These are phyloP conservation scores for Talaromyces piceae DNA, from an alignment of 2,329 filamentous ascomycete species.

Conservation along the genomic window DNA sequence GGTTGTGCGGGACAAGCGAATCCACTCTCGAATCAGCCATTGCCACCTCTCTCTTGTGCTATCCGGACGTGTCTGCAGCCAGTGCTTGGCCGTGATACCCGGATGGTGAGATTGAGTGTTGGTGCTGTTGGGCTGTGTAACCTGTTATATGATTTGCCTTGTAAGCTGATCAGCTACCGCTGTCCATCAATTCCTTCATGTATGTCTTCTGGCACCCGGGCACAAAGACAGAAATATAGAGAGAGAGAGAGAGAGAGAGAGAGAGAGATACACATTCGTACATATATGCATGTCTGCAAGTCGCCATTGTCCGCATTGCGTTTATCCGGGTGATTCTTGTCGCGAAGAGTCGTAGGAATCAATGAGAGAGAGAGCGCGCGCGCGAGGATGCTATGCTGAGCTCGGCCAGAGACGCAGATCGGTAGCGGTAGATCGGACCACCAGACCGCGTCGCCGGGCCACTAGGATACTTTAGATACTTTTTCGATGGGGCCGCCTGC, in stretches of 20 bases:
- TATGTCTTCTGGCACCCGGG: too few species aligned
- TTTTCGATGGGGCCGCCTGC: background rate
- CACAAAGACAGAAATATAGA: too few species aligned
- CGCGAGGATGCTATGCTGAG: background rate
- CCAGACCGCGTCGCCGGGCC: background rate
- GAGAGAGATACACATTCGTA: too few species aligned
- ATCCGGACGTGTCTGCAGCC: background rate
- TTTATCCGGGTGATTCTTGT: background rate
- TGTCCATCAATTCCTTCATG: too few species aligned
- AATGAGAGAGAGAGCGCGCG: too few species aligned
- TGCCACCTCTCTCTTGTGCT: background rate
- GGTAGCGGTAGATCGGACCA: background rate
- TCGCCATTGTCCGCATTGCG: too few species aligned
- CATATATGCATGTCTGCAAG: too few species aligned
- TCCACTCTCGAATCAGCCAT: background rate
- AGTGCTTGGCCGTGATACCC: background rate
- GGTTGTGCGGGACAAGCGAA: background rate
- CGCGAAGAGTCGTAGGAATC: background rate
- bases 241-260: too few species aligned
- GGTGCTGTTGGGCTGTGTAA: too few species aligned
- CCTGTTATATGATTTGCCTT: background rate
- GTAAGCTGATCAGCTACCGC: background rate
- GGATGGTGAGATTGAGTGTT: too few species aligned
- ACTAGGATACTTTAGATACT: background rate
- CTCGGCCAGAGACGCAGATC: background rate